phyloP scores from a whole-genome alignment of 768 basidiomycete genomes.

The Tricholoma hemisulphureum region DNA sequence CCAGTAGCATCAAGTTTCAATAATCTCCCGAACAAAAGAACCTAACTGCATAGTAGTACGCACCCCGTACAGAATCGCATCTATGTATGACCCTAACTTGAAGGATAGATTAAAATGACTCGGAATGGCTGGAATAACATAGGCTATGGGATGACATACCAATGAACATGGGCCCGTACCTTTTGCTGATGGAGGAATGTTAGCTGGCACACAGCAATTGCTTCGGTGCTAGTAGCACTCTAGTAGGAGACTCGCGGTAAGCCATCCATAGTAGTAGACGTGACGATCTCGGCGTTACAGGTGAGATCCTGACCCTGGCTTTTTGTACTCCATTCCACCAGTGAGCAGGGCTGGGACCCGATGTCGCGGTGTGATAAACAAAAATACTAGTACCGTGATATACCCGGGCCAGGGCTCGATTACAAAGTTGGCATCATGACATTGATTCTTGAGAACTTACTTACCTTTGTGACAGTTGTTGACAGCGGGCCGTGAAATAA shows the following conservation, averaged over 20 bases:
- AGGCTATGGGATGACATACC: background rate
- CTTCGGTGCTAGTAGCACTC: too few species aligned
- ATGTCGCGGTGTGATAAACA: background rate
- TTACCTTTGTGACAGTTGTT: too few species aligned
- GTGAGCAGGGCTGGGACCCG: background rate
- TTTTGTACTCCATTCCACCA: background rate
- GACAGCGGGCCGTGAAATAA: too few species aligned
- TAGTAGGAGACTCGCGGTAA: background rate
- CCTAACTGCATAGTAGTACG: too few species aligned
- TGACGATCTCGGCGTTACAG: background rate
- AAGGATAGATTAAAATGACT: background rate
- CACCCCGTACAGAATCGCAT: constrained; percentile 46
- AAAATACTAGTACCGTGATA: too few species aligned
- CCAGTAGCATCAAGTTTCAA: constrained; percentile 19
- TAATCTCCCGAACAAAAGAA: background rate
- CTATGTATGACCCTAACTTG: constrained; percentile 21
- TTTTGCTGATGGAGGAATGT: background rate
- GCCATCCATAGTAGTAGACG: background rate
- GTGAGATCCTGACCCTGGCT: background rate
- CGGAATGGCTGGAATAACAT: background rate
- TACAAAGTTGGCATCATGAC: too few species aligned
- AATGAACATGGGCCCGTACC: constrained; percentile 2
- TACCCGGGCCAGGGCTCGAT: too few species aligned
- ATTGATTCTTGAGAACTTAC: too few species aligned
- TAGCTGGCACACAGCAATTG: background rate